Base-by-base conservation (phyloP, 768 basidiomycete genomes). In the Collybia mongolica region DNA sequence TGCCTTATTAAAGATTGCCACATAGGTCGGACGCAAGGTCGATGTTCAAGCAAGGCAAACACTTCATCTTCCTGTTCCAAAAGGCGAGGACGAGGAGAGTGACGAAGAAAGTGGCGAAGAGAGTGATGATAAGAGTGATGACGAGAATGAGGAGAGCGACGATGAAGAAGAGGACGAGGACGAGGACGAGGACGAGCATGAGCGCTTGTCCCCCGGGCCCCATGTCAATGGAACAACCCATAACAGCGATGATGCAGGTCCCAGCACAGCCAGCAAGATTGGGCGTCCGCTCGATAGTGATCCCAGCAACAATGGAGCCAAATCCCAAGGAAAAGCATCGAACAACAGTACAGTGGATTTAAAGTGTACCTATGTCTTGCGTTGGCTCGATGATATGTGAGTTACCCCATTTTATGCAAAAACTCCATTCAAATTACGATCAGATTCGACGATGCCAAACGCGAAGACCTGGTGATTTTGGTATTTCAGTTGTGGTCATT, bases 401-500 rank as follows among this genome's bases (percentile, higher is more conserved):
- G 77, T 60, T 5, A 29, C 17, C 5, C 23, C 22, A 38, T 47
- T 36, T n/a, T 46, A 19, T 12, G 9, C 22, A 1, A 36, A 35
- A 8, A 22, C 19, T 29, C 26, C 17, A 22, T 46, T 43, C 23
- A 53, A 14, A 6, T 17, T 17, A 22, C 22, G 29, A 26, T 2
- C 37, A 77, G 75, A 2, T 53, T 75, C 5, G 56, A 65, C 22
- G 70, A 75, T 52, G 67, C 65, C 48, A 69, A 67, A 52, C 72
- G 77, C 15, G 80, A 82, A 59, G 78, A 81, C 50, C 50, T 79
- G 6, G 73, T 75, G 28, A 72, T 69, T 15, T 58, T 81, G 6
- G 55, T 65, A 24, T 78, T 77, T 52, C 71, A 80, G 39, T 50
- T 72, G 26, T 83, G 80, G 79, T 60, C 80, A 26, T 65, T 81